phyloP scores from a whole-genome alignment of 2,329 filamentous ascomycete genomes.

The Hymenoscyphus linearis region DNA sequence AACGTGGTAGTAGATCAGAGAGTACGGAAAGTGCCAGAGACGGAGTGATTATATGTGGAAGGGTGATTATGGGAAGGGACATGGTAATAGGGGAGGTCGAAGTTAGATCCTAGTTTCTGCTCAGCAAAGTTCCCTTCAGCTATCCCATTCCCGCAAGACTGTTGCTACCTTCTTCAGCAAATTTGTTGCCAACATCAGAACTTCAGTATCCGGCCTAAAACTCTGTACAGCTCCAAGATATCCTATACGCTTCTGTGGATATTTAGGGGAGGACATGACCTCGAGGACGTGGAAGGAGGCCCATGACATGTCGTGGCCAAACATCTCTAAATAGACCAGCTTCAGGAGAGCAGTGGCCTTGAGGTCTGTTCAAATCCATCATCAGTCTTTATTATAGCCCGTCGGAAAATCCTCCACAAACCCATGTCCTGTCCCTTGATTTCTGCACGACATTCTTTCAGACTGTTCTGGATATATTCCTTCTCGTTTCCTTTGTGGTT shows the following conservation, averaged over 20 bases:
- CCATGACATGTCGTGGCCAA: slow-evolving; percentile 99
- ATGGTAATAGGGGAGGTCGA: slow-evolving; percentile 70
- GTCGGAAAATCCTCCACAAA: slow-evolving; percentile 37
- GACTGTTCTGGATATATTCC: slow-evolving; percentile 87
- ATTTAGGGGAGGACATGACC: slow-evolving; percentile 96
- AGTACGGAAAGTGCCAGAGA: slow-evolving; percentile 87
- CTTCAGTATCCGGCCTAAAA: slow-evolving; percentile 92
- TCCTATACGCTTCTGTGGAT: slow-evolving; percentile 89
- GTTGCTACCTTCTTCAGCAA: slow-evolving; percentile 76
- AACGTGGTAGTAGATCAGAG: slow-evolving; percentile 76
- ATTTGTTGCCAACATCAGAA: slow-evolving; percentile 96
- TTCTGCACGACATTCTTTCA: slow-evolving; percentile 93
- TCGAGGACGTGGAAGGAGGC: slow-evolving; percentile 97
- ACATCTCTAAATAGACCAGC: slow-evolving; percentile 97
- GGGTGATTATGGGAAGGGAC: slow-evolving; percentile 76
- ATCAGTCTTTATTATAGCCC: slow-evolving; percentile 11
- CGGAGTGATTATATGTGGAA: slow-evolving; percentile 93
- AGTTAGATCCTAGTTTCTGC: slow-evolving; percentile 57
- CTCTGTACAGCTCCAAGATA: slow-evolving; percentile 95
- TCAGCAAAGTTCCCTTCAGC: slow-evolving; percentile 10
- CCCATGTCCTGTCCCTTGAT: slow-evolving; percentile 91
- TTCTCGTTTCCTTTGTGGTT: slow-evolving; percentile 94
- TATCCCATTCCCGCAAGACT: too few species aligned
- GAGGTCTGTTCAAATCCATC: slow-evolving; percentile 54
- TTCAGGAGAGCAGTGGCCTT: slow-evolving; percentile 96